Conservation (phyloP, 768 basidiomycete species). For the Russula virescens region DNA sequence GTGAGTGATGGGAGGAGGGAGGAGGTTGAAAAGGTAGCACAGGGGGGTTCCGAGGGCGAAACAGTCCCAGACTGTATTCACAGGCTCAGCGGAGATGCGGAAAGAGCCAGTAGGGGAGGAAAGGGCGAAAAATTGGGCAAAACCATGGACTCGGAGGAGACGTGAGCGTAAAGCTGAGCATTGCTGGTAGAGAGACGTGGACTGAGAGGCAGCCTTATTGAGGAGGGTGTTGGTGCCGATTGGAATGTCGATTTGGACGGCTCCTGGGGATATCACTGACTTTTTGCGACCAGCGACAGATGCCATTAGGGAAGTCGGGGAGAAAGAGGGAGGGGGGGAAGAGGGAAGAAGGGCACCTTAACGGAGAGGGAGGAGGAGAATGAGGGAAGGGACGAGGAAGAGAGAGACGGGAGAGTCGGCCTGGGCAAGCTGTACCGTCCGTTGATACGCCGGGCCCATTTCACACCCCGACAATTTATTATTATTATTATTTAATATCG, state of each 20-base stretch:
- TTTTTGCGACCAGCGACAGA: conserved; percentile 55
- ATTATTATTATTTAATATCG: not conserved
- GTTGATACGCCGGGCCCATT: conserved; percentile 10
- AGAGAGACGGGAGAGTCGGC: conserved; percentile 16
- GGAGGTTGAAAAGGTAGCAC: conserved; percentile 93
- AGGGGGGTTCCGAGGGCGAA: conserved; percentile 91
- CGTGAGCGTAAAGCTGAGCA: conserved; percentile 72
- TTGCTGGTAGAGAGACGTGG: conserved; percentile 88
- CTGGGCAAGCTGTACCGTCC: conserved; percentile 12
- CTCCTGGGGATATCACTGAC: conserved; percentile 60
- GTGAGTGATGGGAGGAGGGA: conserved; percentile 44
- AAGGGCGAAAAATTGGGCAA: conserved; percentile 62
- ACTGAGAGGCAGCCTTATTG: conserved; percentile 84
- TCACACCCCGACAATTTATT: conserved; percentile 19
- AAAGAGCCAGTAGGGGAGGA: conserved; percentile 50
- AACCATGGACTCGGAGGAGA: conserved; percentile 73
- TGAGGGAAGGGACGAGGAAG: conserved; percentile 11
- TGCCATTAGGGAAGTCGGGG: conserved; percentile 35
- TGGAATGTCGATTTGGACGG: conserved; percentile 66
- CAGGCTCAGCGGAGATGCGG: conserved; percentile 83
- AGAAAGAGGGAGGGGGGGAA: conserved; percentile 12
- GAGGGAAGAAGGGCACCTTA: not conserved
- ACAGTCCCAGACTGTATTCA: conserved; percentile 90
- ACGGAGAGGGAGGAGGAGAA: conserved; percentile 8
- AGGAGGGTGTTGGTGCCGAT: conserved; percentile 79